Base-by-base conservation (phyloP, 2,329 filamentous ascomycete species). In the Alternaria brassicae region DNA sequence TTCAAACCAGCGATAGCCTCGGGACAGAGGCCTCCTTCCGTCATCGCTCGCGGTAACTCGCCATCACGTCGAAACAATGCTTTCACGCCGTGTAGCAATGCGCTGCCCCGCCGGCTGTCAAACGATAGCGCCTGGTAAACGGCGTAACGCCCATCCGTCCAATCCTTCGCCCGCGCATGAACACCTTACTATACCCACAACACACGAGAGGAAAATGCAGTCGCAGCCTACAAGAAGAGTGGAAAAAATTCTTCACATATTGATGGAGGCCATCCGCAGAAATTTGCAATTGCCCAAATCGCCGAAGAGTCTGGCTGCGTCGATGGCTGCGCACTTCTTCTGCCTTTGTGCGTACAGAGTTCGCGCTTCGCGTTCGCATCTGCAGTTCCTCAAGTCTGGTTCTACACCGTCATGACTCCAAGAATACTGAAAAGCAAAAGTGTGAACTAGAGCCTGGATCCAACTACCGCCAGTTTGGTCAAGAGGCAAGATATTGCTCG, bases 51-150 rank as follows among this genome's bases (percentile, higher is more conserved):
- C 17, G 48, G 19, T 12, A 30, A 23, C 19, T 57, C 54, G 42
- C 39, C 40, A 57, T 57, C 53, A 57, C 54, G 54, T 57, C 51
- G 54, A 45, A 47, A 53, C 54, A 39, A n/a, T 39, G 39, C 51
- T 53, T 36, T 53, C 45, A 48, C 48, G 44, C 44, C 44, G 27
- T 30, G 30, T 21, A 34, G 44, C 44, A 21, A 32, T 56, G 48
- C 39, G 41, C 42, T 28, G 54, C 54, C 54, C 54, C 48, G 51
- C 48, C 40, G 21, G 48, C 48, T 57, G 54, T 57, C 48, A 57
- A 57, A 57, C 54, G 53, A 57, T 57, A 57, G 54, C 48, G 54
- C 48, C 12, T 36, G 28, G 15, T 32, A 23, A 48, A 48, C 44
- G 44, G 48, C 48, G 54, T 45, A 42, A 50, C 40, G 36, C 53